Base-by-base conservation (phyloP, 305 asterid genomes). In the Andrographis paniculata region DNA sequence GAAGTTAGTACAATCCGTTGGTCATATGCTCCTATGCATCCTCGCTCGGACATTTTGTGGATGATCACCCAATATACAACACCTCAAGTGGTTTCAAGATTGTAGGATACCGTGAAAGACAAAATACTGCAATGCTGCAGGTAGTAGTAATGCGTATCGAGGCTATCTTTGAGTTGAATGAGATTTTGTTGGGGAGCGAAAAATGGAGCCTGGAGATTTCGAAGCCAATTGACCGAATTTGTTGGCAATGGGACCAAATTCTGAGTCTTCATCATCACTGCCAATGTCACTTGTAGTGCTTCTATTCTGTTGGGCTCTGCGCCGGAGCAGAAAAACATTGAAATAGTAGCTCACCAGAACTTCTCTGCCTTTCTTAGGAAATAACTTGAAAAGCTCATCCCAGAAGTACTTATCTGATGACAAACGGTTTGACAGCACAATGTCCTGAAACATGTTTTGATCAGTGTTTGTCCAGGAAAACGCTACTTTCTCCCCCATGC, bases 191-290 rank as follows among this genome's bases (percentile, higher is more conserved):
- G 93, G 87, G 18, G 95, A 80, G 62, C 80, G 45, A 56, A 87
- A 72, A 58, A 83, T 79, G 16, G 99, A 80, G n/a, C n/a, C n/a
- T n/a, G n/a, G n/a, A n/a, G n/a, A n/a, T n/a, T n/a, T n/a, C n/a
- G n/a, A n/a, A n/a, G n/a, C n/a, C 16, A 75, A 78, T 18, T 75
- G 70, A 14, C 82, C 77, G 42, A 75, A 72, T 57, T 64, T 64
- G 45, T 65, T 62, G 36, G 58, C 70, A 47, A 63, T 52, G 4
- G 74, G 78, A 30, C 80, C 78, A 3, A 35, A 65, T 24, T 74
- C 81, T 13, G 80, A 54, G 4, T 78, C 87, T 49, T 83, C 99
- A 10, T 83, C 95, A 9, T 87, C 99, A 50, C 96, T 91, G 60
- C 75, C 70, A 11, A 83, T 67, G 9, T 70, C 56, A 52, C 44